Base-by-base conservation (phyloP, 306 rosid species). In the Ziziphus jujuba region DNA sequence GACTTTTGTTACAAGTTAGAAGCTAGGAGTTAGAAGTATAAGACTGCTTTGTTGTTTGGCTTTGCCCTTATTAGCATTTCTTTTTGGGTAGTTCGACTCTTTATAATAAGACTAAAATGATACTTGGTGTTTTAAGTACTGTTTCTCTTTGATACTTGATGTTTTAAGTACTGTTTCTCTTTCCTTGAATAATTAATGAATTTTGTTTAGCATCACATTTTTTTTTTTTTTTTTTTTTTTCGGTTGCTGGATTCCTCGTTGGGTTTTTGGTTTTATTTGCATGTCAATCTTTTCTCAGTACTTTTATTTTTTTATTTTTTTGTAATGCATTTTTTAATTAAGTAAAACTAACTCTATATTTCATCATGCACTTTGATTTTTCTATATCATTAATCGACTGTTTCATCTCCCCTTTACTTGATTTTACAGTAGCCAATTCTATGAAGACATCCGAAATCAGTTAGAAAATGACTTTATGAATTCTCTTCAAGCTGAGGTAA, bases 361-460 rank as follows among this genome's bases (percentile, higher is more conserved):
- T 49, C 5, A 49, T 15, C 7, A 14, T 49, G 20, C 20, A 14
- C 5, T 15, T 48, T 3, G 5, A 14, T 17, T 15, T 49, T 49
- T 52, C 21, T 14, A 23, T 40, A 8, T 24, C 40, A 22, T 15
- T 22, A 55, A 16, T 73, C 53, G 77, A 23, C 63, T 47, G 52
- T 71, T 58, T 48, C 44, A 36, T 53, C 15, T 57, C 31, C 3
- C 62, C 61, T 70, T 72, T 25, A 21, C 65, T 33, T 51, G 35
- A 45, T 47, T 61, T 75, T 80, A 77, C 92, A 95, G 99, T 87
- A 89, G 92, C 77, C 99, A 85, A 75, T 95, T 95, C 63, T 80
- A 87, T 65, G 76, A 61, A 1, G 99, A 95, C 49, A 82, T 95
- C 60, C 89, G 89, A 43, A 73, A 63, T 6, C 97, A 88, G 70